Base-by-base conservation (phyloP, 2,329 filamentous ascomycete species). In the Aphanoascus verrucosus region DNA sequence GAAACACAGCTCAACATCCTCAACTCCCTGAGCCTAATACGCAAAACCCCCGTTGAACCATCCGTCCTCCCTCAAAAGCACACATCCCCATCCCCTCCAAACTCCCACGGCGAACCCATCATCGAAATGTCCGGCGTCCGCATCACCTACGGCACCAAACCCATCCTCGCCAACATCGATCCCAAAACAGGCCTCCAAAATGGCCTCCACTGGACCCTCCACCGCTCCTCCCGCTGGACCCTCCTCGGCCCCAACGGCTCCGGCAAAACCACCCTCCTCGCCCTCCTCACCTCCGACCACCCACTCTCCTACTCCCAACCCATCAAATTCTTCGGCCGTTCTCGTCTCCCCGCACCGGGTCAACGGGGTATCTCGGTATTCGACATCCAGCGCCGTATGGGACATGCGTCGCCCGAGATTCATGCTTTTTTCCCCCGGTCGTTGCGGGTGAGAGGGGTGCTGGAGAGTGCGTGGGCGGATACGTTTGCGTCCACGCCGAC, bases 241-340 rank as follows among this genome's bases (percentile, higher is more conserved):
- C 80, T 97, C 15, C 93, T 98, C 64, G 93, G 93, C 0, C 85
- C 90, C 32, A 97, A 98, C 62, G 93, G 79, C 11, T 95, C 88
- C 0, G 93, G 93, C 15, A 98, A 98, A 73, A 98, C 93, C 0
- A 98, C 93, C 0, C 78, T 98, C 38, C 79, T 97, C 28, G 93
- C 89, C 4, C 77, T 98, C 5, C 86, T 98, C 55, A 94, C 88
- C 56, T 97, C 91, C 0, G 93, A 98, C 64, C 93, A 98, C 62
- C 93, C 93, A 0, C 91, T 97, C 68, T 83, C 90, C 0, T 98
- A 97, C 67, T 88, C 87, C 0, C 80, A 90, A 20, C 90, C 91
- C 0, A 84, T 98, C 56, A 84, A 81, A 60, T 76, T 96, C 12
- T 97, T 98, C 65, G 88, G 89, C 0, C 82, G 82, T 19, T 85